phyloP scores from a whole-genome alignment of 148 eudicot species.

The Persicaria tinctoria region DNA sequence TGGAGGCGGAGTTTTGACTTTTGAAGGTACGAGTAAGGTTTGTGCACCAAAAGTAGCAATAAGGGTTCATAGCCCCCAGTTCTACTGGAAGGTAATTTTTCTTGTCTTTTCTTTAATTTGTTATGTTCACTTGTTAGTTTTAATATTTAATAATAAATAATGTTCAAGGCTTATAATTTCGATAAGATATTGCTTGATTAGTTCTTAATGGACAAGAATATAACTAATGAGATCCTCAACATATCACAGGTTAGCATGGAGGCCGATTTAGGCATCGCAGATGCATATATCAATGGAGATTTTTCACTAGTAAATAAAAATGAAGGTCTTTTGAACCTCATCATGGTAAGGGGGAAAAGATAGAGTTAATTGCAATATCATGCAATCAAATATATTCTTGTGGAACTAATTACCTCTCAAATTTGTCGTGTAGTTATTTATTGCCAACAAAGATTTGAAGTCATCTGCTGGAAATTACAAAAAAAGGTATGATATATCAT shows the following conservation, averaged over 20 bases:
- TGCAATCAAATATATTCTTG: neutral
- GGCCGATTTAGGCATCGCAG: slow-evolving; percentile 94
- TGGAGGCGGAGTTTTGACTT: slow-evolving; percentile 61
- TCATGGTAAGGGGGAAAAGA: slow-evolving; percentile 45
- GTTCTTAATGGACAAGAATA: neutral
- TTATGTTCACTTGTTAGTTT: neutral
- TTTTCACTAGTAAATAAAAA: slow-evolving; percentile 11
- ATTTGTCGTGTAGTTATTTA: slow-evolving; percentile 39
- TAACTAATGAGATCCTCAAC: too few relatives aligned
- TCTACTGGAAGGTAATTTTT: slow-evolving; percentile 59
- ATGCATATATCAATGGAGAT: slow-evolving; percentile 88
- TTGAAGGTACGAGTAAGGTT: slow-evolving; percentile 44
- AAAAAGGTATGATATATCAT: neutral
- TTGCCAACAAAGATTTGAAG: slow-evolving; percentile 57
- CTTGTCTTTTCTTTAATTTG: neutral
- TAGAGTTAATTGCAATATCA: neutral
- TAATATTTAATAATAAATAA: neutral
- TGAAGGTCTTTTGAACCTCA: slow-evolving; percentile 71
- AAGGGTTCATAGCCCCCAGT: slow-evolving; percentile 28
- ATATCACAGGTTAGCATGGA: slow-evolving; percentile 60
- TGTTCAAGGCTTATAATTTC: neutral
- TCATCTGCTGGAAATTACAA: slow-evolving; percentile 18
- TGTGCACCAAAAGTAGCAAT: slow-evolving; percentile 40
- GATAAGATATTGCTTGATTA: neutral
- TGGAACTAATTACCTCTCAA: neutral